Evolutionary conservation across 2,329 filamentous ascomycete genomes (phyloP).

Genomic region (Escovopsis sp.): DNA sequence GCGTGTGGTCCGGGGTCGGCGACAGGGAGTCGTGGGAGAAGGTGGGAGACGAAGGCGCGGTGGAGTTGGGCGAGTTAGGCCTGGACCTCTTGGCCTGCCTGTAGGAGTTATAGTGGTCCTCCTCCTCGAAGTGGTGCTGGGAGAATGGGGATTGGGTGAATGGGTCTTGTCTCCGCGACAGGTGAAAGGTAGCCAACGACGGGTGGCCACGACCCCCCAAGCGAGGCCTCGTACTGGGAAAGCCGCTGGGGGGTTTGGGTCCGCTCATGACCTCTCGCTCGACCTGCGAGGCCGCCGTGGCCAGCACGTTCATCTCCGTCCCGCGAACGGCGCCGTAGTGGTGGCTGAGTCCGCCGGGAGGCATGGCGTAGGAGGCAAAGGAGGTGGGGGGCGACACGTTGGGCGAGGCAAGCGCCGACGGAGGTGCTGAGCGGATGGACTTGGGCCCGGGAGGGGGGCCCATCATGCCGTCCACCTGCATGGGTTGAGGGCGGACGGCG

Average conservation of each 20-base stretch:
- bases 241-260: conserved; percentile 15
- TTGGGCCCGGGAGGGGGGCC: conserved; percentile 62
- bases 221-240: conserved; percentile 33
- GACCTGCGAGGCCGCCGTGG: conserved; percentile 44
- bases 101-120: conserved; percentile 60
- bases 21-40: conserved; percentile 94
- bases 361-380: conserved; percentile 53
- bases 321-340: conserved; percentile 25
- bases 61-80: conserved; percentile 88
- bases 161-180: too few relatives aligned
- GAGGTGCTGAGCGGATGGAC: conserved; percentile 76
- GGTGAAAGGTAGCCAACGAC: conserved; percentile 76
- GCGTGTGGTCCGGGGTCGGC: conserved; percentile 94
- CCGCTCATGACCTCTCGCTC: conserved; percentile 39
- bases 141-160: too few relatives aligned
- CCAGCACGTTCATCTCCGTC: conserved; percentile 42
- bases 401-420: conserved; percentile 75
- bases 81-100: conserved; percentile 74
- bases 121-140: conserved; percentile 31
- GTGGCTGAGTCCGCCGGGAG: conserved; percentile 30
- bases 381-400: conserved; percentile 93
- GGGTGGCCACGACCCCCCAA: conserved; percentile 47
- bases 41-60: conserved; percentile 86
- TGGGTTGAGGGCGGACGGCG: conserved; percentile 25
- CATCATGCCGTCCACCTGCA: conserved; percentile 51